These are phyloP conservation scores for Globisporangium apiculatum DNA, from an alignment of 352 stramenopile species.

Conservation along the genomic window DNA sequence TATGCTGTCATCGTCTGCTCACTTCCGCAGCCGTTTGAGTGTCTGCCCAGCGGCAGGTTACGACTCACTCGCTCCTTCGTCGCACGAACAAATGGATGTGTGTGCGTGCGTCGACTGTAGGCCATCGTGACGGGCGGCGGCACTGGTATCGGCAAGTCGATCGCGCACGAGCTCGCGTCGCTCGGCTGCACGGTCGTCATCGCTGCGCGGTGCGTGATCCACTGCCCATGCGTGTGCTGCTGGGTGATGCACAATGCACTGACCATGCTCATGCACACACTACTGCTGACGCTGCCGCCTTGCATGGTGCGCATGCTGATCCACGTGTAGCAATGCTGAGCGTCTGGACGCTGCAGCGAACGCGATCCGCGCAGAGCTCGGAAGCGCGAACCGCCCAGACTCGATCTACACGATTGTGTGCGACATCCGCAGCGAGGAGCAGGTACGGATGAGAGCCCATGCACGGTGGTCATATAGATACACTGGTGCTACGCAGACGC, in stretches of 20 bases:
- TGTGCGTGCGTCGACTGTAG: slow-evolving; percentile 8
- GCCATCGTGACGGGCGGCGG: slow-evolving; percentile 84
- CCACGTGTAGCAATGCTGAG: slow-evolving; percentile 44
- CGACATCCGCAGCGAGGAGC: slow-evolving; percentile 67
- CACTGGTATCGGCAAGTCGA: slow-evolving; percentile 82
- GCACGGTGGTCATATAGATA: too few relatives aligned
- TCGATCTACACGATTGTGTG: slow-evolving; percentile 53
- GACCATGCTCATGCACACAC: neutral
- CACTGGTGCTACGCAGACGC: too few relatives aligned
- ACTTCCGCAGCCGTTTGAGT: too few relatives aligned
- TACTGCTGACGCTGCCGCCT: neutral
- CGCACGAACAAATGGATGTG: neutral
- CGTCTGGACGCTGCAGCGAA: slow-evolving; percentile 47
- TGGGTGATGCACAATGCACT: neutral
- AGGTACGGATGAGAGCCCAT: slow-evolving; percentile 17
- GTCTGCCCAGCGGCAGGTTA: too few relatives aligned
- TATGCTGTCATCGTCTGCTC: neutral
- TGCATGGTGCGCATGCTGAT: neutral
- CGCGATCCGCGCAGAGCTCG: slow-evolving; percentile 45
- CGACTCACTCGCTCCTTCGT: neutral
- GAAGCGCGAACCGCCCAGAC: slow-evolving; percentile 22
- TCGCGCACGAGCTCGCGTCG: slow-evolving; percentile 69
- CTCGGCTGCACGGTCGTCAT: slow-evolving; percentile 81
- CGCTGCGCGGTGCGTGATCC: slow-evolving; percentile 38
- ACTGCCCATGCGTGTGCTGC: neutral